Percentiles rank a stretch among this genome's conserved stretches.
phyloP scores from a whole-genome alignment of 139 green algal genomes.

The Tetradesmus lagerheimii region DNA sequence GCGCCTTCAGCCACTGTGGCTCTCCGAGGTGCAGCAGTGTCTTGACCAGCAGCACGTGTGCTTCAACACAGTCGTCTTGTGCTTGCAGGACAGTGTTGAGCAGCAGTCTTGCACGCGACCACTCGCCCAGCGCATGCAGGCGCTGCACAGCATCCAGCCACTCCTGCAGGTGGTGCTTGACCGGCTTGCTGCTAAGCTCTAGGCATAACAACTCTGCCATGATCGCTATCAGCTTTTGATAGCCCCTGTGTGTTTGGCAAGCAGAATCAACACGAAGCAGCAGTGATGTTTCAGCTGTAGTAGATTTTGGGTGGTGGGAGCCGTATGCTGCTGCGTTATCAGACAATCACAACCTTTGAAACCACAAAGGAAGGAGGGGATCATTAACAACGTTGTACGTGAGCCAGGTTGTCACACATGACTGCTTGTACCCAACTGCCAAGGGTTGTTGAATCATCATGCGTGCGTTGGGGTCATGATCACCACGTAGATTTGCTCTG shows the following conservation, averaged over 20 bases:
- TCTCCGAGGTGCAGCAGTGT: conserved; percentile 21
- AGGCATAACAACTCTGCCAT: conserved; percentile 15
- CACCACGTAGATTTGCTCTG: background rate
- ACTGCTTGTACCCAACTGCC: background rate
- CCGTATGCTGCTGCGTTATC: too few species aligned
- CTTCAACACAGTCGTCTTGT: background rate
- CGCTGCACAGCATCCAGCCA: conserved; percentile 14
- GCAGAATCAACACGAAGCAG: background rate
- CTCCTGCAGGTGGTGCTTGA: background rate
- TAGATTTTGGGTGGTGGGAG: background rate
- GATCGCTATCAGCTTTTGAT: background rate
- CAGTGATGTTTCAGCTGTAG: background rate
- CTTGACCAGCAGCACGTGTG: conserved; percentile 29
- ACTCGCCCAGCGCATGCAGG: conserved; percentile 14
- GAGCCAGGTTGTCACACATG: background rate
- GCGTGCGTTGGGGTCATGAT: background rate
- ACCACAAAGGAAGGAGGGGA: too few species aligned
- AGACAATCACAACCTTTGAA: too few species aligned
- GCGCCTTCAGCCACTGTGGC: background rate
- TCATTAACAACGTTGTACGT: too few species aligned
- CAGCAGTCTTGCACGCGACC: background rate
- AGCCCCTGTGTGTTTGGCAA: background rate
- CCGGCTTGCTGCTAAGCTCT: conserved; percentile 23
- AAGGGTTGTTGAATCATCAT: background rate
- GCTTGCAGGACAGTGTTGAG: conserved; percentile 41